Evolutionary conservation across 2,329 filamentous ascomycete species (phyloP), one percentile per base, ranked within the genome.

Genomic region (Orbilia oligospora): DNA sequence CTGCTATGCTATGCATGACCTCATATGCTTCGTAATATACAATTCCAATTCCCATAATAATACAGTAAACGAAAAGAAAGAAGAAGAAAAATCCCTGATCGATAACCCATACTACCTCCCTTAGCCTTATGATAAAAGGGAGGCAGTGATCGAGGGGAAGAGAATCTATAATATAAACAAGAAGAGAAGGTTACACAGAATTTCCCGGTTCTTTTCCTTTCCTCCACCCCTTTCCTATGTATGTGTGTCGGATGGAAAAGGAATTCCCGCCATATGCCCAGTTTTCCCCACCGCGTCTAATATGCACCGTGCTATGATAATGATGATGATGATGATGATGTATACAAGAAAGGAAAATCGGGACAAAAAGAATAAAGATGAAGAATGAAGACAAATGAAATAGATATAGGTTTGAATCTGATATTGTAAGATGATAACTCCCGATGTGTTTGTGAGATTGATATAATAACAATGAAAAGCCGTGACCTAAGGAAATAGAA

Each of bases 11-110:
- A 58, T 72, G 61, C 70, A 61, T 73, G 63, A 66, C 49, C 38
- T 73, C 70, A 61, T 73, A 73, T 46, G 49, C 44, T 51, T 73
- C 70, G 38, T 73, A 73, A 73, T 73, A 18, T 73, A 73, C 70
- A 73, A 22, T 67, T 61, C 65, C 33, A 73, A 22, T 67, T 61
- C 65, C 33, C 56, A 51, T 27, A 20, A 36, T 30, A 30, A 44
- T 61, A 44, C 51, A n/a, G 51, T 30, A 63, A 36, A 55, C 18
- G 41, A 67, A 24, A 55, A 22, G 56, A 22, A 56, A 44, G 33
- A 65, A 24, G 51, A 48, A 56, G 22, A 58, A 69, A 30, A 69
- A 18, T 24, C 10, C n/a, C 22, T 44, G 33, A 30, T 30, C 22
- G 20, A 64, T 49, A 58, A 38, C 30, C 53, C 51, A 30, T 6